Evolutionary conservation across 441 rosid species (phyloP).

Genomic region (Cnidoscolus chayamansa): DNA sequence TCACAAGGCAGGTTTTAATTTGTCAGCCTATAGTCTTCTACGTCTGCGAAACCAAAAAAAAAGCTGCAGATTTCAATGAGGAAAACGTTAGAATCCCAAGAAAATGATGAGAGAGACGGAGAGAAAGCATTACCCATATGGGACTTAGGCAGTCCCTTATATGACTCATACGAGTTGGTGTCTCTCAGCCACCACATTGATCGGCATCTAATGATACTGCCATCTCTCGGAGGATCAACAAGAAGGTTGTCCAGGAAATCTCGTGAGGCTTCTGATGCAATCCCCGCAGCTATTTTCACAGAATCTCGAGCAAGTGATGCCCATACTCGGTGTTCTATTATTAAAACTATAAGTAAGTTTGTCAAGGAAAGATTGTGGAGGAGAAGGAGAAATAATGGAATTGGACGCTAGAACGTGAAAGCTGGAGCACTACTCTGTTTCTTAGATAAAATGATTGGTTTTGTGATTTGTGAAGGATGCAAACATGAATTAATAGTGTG

Average conservation of each 20-base stretch:
- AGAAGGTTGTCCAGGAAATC: constrained; percentile 7
- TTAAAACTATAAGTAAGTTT: constrained; percentile 10
- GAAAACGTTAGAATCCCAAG: constrained; percentile 7
- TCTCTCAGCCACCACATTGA: constrained; percentile 48
- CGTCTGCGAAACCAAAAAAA: too few species aligned
- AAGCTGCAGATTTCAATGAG: constrained; percentile 13
- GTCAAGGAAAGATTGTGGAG: constrained; percentile 12
- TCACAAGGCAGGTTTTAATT: too few species aligned
- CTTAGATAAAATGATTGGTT: neutral
- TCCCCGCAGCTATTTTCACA: neutral
- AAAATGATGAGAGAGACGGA: constrained; percentile 3
- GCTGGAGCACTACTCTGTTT: neutral
- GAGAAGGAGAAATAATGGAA: neutral
- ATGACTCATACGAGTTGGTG: constrained; percentile 51
- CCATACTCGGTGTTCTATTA: neutral
- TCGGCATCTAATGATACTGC: constrained; percentile 38
- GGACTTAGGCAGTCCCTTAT: constrained; percentile 60
- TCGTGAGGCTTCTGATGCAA: neutral
- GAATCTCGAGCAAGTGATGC: too few species aligned
- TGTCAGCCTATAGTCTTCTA: too few species aligned
- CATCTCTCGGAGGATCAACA: constrained; percentile 29
- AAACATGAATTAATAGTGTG: too few species aligned
- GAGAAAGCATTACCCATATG: constrained; percentile 25
- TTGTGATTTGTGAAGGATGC: neutral
- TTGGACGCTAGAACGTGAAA: constrained; percentile 1